These are phyloP conservation scores for rapeseed (Brassica napus) DNA, from an alignment of 345 rosid species.

Conservation along the genomic window DNA sequence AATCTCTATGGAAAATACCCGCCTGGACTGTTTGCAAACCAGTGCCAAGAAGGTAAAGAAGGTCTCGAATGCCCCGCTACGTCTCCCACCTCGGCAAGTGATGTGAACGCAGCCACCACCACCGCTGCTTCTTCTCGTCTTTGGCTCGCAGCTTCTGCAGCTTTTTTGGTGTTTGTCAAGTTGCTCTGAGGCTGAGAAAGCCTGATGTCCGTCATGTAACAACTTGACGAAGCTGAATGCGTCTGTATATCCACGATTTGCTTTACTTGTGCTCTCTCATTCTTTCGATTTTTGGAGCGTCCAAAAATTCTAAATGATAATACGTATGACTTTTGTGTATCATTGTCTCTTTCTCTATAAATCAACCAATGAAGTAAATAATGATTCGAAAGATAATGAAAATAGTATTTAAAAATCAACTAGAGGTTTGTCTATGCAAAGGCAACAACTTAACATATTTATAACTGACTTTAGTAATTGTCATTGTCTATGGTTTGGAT, in stretches of 20 bases:
- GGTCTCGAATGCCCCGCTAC: constrained; percentile 58
- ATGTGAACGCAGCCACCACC: constrained; percentile 23
- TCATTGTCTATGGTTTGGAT: background rate
- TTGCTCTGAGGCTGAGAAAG: constrained; percentile 16
- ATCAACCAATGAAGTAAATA: no score
- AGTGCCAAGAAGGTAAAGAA: constrained; percentile 51
- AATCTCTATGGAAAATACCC: constrained; percentile 63
- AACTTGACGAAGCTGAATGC: background rate
- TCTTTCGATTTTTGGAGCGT: no score
- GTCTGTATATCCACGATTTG: constrained; percentile 28
- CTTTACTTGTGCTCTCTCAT: background rate
- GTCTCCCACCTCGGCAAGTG: constrained; percentile 30
- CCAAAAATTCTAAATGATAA: no score
- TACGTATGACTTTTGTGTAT: no score
- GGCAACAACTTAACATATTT: background rate
- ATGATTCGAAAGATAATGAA: no score
- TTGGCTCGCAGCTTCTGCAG: constrained; percentile 24
- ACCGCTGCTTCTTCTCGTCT: constrained; percentile 13
- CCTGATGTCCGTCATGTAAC: background rate
- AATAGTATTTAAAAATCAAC: no score
- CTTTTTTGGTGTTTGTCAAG: constrained; percentile 32
- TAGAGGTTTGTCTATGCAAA: no score
- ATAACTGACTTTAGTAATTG: background rate
- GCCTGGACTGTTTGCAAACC: constrained; percentile 60
- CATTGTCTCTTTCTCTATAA: no score